Conservation (phyloP, 2,329 filamentous ascomycete species). For the Aspergillus eucalypticola region DNA sequence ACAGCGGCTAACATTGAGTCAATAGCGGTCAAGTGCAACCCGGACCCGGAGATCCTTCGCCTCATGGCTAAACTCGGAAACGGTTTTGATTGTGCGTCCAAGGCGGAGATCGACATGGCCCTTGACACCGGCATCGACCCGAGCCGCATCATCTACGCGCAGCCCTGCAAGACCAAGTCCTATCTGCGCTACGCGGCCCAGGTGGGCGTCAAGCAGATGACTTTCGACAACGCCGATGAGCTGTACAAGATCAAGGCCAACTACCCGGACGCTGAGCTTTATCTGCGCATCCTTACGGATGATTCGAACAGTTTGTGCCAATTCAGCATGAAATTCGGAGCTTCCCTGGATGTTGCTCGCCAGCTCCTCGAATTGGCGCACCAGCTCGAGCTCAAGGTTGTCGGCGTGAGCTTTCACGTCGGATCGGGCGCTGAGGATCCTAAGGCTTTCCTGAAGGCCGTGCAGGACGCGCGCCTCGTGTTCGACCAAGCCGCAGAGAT, state of each 20-base stretch:
- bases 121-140: constrained; percentile 80
- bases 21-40: constrained; percentile 96
- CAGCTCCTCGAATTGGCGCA: constrained; percentile 77
- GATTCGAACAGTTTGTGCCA: constrained; percentile 93
- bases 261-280: constrained; percentile 85
- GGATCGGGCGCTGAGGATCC: constrained; percentile 95
- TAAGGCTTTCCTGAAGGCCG: constrained; percentile 85
- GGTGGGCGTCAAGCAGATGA: constrained; percentile 93
- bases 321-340: constrained; percentile 96
- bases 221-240: constrained; percentile 97
- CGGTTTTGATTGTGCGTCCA: constrained; percentile 97
- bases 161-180: constrained; percentile 99
- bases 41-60: constrained; percentile 82
- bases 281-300: constrained; percentile 91
- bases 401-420: constrained; percentile 97
- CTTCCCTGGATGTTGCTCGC: constrained; percentile 77
- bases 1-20: background rate
- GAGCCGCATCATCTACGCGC: constrained; percentile 94
- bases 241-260: constrained; percentile 95
- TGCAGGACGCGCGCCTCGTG: constrained; percentile 81
- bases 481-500: constrained; percentile 79
- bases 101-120: constrained; percentile 93
- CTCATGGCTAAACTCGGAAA: constrained; percentile 86
- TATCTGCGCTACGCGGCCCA: constrained; percentile 88
- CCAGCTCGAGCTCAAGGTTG: constrained; percentile 81